phyloP scores from a whole-genome alignment of 768 basidiomycete genomes.

The Mycena amicta region DNA sequence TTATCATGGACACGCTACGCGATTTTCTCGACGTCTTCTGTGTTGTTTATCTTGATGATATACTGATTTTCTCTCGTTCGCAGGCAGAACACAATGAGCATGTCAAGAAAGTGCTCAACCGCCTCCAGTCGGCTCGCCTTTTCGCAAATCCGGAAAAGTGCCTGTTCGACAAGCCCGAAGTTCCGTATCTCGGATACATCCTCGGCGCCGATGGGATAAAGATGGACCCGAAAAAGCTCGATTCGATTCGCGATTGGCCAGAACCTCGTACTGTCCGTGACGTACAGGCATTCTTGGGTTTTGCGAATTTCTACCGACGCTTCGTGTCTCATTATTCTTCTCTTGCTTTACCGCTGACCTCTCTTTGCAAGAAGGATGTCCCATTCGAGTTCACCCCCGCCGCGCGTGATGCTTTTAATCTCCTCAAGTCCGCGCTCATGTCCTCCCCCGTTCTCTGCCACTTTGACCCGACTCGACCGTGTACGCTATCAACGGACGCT shows the following conservation, averaged over 20 bases:
- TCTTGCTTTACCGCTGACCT: slow-evolving; percentile 34
- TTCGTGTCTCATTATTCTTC: slow-evolving; percentile 38
- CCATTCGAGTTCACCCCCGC: slow-evolving; percentile 29
- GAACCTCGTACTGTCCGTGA: slow-evolving; percentile 36
- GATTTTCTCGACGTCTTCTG: slow-evolving; percentile 40
- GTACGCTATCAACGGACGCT: slow-evolving; percentile 24
- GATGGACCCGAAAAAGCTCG: slow-evolving; percentile 39
- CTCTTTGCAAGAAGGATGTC: slow-evolving; percentile 29
- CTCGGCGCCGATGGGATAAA: slow-evolving; percentile 43
- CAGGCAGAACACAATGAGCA: slow-evolving; percentile 41
- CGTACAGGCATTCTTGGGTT: slow-evolving; percentile 41
- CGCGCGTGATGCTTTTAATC: slow-evolving; percentile 27
- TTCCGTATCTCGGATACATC: slow-evolving; percentile 45
- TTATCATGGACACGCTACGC: slow-evolving; percentile 45
- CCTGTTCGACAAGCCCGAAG: slow-evolving; percentile 36
- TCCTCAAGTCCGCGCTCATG: slow-evolving; percentile 24
- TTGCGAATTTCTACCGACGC: slow-evolving; percentile 39
- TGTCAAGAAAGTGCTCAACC: slow-evolving; percentile 33
- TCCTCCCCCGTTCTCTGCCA: slow-evolving; percentile 27
- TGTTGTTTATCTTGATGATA: slow-evolving; percentile 48
- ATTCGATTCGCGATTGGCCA: slow-evolving; percentile 34
- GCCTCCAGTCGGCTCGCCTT: slow-evolving; percentile 29
- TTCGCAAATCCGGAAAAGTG: slow-evolving; percentile 38
- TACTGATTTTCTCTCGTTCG: slow-evolving; percentile 40
- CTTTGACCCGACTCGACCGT: slow-evolving; percentile 25